Percentiles rank a stretch among this genome's conserved stretches.
Conservation (phyloP, 1,284 basidiomycete species). For the Quambalaria eucalypti region DNA sequence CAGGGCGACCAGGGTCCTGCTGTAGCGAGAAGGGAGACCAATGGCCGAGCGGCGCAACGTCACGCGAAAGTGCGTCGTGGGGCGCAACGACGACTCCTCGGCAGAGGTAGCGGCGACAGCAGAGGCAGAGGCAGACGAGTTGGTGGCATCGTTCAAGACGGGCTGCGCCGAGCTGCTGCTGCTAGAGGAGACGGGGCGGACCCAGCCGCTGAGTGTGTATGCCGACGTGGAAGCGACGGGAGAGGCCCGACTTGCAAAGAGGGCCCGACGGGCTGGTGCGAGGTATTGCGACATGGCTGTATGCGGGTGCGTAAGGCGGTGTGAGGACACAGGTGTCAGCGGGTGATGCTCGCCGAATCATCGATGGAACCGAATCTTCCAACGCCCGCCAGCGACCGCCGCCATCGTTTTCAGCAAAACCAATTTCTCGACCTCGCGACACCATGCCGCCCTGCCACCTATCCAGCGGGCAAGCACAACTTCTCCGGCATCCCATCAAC, state of each 20-base stretch:
- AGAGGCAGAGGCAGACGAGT: background rate
- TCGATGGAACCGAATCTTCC: background rate
- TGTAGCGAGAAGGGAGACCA: constrained; percentile 61
- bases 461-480: constrained; percentile 6
- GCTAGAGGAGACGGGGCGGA: background rate
- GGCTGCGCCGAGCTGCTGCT: background rate
- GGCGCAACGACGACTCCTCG: background rate
- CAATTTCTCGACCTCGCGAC: constrained; percentile 29
- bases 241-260: background rate
- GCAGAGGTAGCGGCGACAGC: background rate
- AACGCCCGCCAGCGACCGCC: too few relatives aligned
- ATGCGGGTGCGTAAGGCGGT: background rate
- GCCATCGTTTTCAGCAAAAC: constrained; percentile 25
- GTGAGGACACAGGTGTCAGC: background rate
- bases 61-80: constrained; percentile 67
- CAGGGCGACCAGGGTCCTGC: constrained; percentile 64
- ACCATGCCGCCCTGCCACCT: constrained; percentile 22
- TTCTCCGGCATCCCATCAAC: background rate
- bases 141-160: background rate
- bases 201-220: background rate
- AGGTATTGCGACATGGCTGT: background rate
- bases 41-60: constrained; percentile 74
- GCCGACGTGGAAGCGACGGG: background rate
- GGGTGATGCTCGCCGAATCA: background rate
- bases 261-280: background rate